Evolutionary conservation across 768 basidiomycete species (phyloP).

Genomic region (Zangia roseola): DNA sequence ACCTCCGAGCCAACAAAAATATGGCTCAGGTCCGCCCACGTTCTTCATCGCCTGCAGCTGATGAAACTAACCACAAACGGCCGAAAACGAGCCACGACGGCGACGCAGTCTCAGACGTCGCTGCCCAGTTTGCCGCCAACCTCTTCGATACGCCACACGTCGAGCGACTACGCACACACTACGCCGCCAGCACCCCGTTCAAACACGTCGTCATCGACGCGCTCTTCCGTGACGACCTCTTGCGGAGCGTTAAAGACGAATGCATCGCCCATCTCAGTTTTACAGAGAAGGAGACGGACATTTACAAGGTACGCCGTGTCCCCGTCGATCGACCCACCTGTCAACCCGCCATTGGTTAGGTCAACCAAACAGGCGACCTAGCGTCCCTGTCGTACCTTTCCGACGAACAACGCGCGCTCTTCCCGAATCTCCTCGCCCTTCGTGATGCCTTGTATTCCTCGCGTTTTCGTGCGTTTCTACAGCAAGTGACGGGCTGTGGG

Average conservation of each 20-base stretch:
- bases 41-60: conserved; percentile 40
- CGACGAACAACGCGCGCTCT: conserved; percentile 68
- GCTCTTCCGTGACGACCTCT: conserved; percentile 81
- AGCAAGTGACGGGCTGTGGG: conserved; percentile 87
- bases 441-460: conserved; percentile 90
- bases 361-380: conserved; percentile 96
- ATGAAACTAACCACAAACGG: conserved; percentile 32
- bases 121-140: conserved; percentile 32
- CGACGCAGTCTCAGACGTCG: conserved; percentile 9
- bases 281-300: conserved; percentile 95
- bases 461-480: conserved; percentile 79
- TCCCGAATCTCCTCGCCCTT: conserved; percentile 77
- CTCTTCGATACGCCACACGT: conserved; percentile 60
- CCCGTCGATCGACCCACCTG: not conserved
- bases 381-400: conserved; percentile 89
- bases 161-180: conserved; percentile 52
- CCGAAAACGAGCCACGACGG: conserved; percentile 37
- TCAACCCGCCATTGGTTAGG: conserved; percentile 44
- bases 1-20: not conserved
- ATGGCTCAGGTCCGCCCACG: conserved; percentile 49
- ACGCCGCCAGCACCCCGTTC: conserved; percentile 66
- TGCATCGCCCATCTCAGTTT: conserved; percentile 77
- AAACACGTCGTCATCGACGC: conserved; percentile 79
- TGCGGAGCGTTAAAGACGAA: conserved; percentile 81
- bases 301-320: conserved; percentile 78